A percentile compares a stretch with the other conserved stretches of the same genome.
Evolutionary conservation across 139 green algal species (phyloP).

Genomic region (Chlamydomonas eustigma): DNA sequence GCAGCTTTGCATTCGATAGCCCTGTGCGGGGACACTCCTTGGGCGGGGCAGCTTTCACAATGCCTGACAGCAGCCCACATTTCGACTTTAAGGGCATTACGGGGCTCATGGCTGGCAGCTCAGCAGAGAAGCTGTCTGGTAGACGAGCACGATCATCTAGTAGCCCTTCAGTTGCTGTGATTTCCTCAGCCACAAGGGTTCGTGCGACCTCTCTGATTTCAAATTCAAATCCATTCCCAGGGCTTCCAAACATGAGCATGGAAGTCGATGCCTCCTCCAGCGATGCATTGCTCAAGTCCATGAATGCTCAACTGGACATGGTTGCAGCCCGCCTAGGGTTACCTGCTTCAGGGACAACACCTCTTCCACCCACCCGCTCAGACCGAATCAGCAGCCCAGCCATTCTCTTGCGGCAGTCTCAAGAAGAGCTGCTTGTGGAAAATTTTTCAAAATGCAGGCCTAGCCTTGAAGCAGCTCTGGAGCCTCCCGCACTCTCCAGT

Average conservation of each 20-base stretch:
- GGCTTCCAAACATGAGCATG: background rate
- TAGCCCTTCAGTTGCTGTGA: too few species aligned
- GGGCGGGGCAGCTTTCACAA: background rate
- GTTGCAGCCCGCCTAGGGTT: constrained; percentile 3
- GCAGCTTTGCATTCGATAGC: constrained; percentile 6
- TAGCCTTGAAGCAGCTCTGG: background rate
- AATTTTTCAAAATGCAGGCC: background rate
- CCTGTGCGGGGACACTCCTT: background rate
- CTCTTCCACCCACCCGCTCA: background rate
- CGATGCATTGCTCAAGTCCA: background rate
- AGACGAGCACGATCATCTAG: too few species aligned
- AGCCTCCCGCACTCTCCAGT: too few species aligned
- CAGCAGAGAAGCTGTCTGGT: too few species aligned
- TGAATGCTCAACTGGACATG: constrained; percentile 2
- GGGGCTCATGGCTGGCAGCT: too few species aligned
- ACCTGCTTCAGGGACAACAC: background rate
- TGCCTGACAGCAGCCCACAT: background rate
- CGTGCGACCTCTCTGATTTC: background rate
- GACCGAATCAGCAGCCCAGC: background rate
- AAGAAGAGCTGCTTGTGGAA: background rate
- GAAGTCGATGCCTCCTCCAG: background rate
- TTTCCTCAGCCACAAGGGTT: too few species aligned
- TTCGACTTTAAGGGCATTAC: too few species aligned
- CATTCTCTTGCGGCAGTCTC: background rate
- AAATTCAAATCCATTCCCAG: background rate